Evolutionary conservation across 345 rosid genomes (phyloP).

Genomic region (Tarenaya hassleriana): DNA sequence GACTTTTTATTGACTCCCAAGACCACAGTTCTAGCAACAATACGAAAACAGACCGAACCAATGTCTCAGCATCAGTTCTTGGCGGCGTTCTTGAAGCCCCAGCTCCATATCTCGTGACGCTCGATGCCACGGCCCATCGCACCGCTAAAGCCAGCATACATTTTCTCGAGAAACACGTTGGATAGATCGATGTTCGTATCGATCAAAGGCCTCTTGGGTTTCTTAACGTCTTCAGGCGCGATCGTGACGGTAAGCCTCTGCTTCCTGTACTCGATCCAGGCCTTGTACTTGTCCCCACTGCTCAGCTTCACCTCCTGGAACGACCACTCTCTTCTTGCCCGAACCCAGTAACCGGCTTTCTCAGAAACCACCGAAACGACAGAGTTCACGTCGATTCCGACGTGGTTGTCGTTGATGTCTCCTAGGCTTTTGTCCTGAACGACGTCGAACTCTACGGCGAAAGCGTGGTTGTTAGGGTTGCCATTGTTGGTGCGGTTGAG

Average conservation of each 20-base stretch:
- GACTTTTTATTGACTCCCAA: no score
- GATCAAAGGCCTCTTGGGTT: conserved; percentile 13
- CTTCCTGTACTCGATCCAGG: conserved; percentile 17
- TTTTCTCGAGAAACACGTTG: conserved; percentile 9
- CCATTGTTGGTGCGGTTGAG: conserved; percentile 23
- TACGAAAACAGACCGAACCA: no score
- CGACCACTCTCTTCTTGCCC: conserved; percentile 22
- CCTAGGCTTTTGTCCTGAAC: conserved; percentile 29
- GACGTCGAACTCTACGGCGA: conserved; percentile 35
- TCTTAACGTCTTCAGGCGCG: conserved; percentile 4
- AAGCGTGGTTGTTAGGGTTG: conserved; percentile 17
- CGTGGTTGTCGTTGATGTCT: conserved; percentile 41
- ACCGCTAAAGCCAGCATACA: conserved; percentile 29
- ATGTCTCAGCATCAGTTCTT: conserved; percentile 23
- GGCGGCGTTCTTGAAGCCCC: conserved; percentile 22
- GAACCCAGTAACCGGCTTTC: conserved; percentile 31
- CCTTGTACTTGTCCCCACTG: conserved; percentile 29
- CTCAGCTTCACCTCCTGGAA: conserved; percentile 26
- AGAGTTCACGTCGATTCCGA: conserved; percentile 34
- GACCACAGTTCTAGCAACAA: no score
- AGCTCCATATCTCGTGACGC: conserved; percentile 33
- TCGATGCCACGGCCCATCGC: conserved; percentile 27
- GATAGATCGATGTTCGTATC: conserved; percentile 11
- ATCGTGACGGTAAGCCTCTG: conserved; percentile 10
- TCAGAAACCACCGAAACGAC: conserved; percentile 26